These are phyloP conservation scores for Trichophyton mentagrophytes DNA, from an alignment of 2,329 filamentous ascomycete genomes.

Conservation along the genomic window DNA sequence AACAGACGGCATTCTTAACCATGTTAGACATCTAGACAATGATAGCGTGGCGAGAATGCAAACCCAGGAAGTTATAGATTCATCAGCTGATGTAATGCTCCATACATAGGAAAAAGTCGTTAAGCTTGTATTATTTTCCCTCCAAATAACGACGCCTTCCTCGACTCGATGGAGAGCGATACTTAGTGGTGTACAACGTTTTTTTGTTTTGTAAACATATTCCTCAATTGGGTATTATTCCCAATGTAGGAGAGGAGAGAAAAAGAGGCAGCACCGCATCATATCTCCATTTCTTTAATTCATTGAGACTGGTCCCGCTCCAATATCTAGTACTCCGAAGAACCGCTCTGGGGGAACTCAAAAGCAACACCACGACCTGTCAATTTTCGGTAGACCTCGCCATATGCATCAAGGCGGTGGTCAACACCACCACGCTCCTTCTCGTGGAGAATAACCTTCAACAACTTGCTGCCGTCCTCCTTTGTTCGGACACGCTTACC, in stretches of 20 bases:
- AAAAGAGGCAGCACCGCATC: slow-evolving; percentile 5
- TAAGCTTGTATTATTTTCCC: slow-evolving; percentile 5
- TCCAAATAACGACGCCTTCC: slow-evolving; percentile 2
- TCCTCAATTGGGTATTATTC: background rate
- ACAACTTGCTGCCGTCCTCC: slow-evolving; percentile 95
- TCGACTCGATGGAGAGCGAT: background rate
- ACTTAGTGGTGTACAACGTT: slow-evolving; percentile 4
- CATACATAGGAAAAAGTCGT: background rate
- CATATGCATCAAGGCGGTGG: slow-evolving; percentile 99
- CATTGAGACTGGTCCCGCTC: background rate
- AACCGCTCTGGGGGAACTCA: slow-evolving; percentile 85
- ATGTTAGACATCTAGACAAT: background rate
- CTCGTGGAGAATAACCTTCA: slow-evolving; percentile 99
- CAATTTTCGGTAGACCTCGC: slow-evolving; percentile 96
- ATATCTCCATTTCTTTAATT: slow-evolving; percentile 3
- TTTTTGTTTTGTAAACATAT: background rate
- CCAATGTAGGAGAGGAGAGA: slow-evolving; percentile 6
- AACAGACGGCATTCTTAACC: background rate
- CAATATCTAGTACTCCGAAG: slow-evolving; percentile 61
- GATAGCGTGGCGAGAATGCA: background rate
- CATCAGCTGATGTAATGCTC: background rate
- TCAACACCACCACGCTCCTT: slow-evolving; percentile 99
- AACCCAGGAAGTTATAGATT: background rate
- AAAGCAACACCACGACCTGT: slow-evolving; percentile 95
- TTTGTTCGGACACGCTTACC: slow-evolving; percentile 98